Evolutionary conservation across 768 basidiomycete genomes (phyloP).

Genomic region (Gymnopilus junonius): DNA sequence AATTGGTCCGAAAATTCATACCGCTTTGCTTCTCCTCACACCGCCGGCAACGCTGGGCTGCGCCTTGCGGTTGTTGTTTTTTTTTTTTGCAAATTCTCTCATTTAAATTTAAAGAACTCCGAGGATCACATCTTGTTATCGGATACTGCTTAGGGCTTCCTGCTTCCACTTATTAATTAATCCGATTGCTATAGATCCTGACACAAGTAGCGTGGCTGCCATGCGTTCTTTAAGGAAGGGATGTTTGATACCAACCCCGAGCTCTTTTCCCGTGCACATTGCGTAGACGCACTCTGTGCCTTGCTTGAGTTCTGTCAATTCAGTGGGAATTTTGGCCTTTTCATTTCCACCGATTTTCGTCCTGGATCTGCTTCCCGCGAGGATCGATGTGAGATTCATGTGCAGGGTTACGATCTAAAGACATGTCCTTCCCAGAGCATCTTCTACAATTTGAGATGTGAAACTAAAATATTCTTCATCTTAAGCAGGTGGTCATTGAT

Average conservation of each 20-base stretch:
- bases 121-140: constrained; percentile 32
- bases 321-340: constrained; percentile 19
- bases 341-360: constrained; percentile 19
- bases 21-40: neutral
- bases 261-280: constrained; percentile 26
- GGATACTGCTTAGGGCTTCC: constrained; percentile 8
- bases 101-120: constrained; percentile 13
- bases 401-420: constrained; percentile 8
- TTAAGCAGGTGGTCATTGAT: constrained; percentile 26
- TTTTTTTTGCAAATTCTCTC: neutral
- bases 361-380: constrained; percentile 41
- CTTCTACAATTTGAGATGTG: constrained; percentile 23
- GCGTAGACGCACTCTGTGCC: constrained; percentile 29
- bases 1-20: neutral
- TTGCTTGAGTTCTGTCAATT: constrained; percentile 24
- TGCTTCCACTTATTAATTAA: constrained; percentile 22
- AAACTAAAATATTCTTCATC: constrained; percentile 12
- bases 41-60: neutral
- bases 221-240: constrained; percentile 22
- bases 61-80: neutral
- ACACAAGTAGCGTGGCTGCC: constrained; percentile 33
- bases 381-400: constrained; percentile 27
- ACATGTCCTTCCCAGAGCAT: constrained; percentile 9
- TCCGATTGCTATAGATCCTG: constrained; percentile 18
- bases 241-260: constrained; percentile 24